phyloP scores from a whole-genome alignment of 306 rosid species.

The Arachis stenosperma region DNA sequence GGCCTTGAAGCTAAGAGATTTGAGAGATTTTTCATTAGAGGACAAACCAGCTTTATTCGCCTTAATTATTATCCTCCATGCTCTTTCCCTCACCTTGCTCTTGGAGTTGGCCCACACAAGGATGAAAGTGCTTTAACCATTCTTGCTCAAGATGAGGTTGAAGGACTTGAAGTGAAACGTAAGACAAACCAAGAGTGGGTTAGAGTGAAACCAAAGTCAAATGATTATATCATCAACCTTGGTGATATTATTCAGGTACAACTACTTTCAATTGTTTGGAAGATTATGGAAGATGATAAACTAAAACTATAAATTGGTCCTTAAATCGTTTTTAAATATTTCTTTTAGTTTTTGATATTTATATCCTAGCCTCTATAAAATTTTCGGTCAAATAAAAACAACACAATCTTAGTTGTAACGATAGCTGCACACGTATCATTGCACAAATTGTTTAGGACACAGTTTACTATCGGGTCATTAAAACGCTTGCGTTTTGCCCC shows the following conservation, averaged over 20 bases:
- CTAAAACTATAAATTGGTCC: no score
- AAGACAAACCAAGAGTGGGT: slow-evolving; percentile 67
- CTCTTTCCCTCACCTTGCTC: slow-evolving; percentile 63
- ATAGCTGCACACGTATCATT: no score
- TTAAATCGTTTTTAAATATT: no score
- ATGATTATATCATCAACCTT: slow-evolving; percentile 65
- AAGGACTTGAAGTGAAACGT: slow-evolving; percentile 61
- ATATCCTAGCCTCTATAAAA: no score
- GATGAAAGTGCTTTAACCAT: slow-evolving; percentile 62
- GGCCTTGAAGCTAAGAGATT: slow-evolving; percentile 56
- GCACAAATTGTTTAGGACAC: no score
- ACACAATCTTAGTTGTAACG: no score
- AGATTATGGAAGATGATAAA: no score
- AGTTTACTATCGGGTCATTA: no score
- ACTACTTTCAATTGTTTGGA: no score
- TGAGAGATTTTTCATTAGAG: slow-evolving; percentile 49
- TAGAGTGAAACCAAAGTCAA: slow-evolving; percentile 50
- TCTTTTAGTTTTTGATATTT: no score
- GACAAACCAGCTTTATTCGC: slow-evolving; percentile 48
- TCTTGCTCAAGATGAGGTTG: slow-evolving; percentile 69
- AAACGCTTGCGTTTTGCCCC: no score
- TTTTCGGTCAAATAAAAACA: background rate
- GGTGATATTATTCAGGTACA: slow-evolving; percentile 70
- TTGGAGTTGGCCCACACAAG: slow-evolving; percentile 78
- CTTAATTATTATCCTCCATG: slow-evolving; percentile 71